phyloP scores from a whole-genome alignment of 768 basidiomycete genomes.

The Suillus brevipes region DNA sequence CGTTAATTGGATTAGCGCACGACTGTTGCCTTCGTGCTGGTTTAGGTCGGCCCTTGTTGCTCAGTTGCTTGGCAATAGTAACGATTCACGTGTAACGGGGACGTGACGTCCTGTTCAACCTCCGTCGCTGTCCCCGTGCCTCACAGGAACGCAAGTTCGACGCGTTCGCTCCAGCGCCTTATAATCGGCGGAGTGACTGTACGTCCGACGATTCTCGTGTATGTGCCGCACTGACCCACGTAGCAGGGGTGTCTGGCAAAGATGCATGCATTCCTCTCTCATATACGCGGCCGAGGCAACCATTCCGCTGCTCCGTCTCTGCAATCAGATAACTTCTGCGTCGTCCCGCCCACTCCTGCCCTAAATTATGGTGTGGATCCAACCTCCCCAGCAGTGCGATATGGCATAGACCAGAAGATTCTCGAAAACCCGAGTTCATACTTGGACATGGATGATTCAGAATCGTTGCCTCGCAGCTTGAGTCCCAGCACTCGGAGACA shows the following conservation, averaged over 20 bases:
- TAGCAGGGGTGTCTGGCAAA: slow-evolving; percentile 9
- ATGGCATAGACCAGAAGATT: slow-evolving; percentile 28
- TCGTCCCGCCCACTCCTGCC: neutral
- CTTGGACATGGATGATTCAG: slow-evolving; percentile 19
- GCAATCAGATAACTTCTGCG: slow-evolving; percentile 8
- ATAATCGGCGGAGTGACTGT: neutral
- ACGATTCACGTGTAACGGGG: neutral
- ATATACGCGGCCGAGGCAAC: slow-evolving; percentile 30
- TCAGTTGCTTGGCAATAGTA: neutral
- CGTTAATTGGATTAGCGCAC: neutral
- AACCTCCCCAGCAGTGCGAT: neutral
- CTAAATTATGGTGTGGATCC: slow-evolving; percentile 6
- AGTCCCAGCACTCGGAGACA: slow-evolving; percentile 30
- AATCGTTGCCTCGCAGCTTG: slow-evolving; percentile 21
- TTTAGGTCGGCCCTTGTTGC: neutral
- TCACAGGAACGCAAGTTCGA: neutral
- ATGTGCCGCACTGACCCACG: neutral
- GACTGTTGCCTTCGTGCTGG: neutral
- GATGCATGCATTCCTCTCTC: slow-evolving; percentile 34
- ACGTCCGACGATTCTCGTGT: neutral
- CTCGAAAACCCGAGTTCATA: slow-evolving; percentile 32
- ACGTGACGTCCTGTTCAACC: neutral
- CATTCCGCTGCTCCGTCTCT: slow-evolving; percentile 18
- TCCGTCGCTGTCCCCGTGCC: neutral
- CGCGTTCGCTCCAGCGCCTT: neutral